phyloP scores from a whole-genome alignment of 352 stramenopile species.

The Globisporangium rhizosaccharum region DNA sequence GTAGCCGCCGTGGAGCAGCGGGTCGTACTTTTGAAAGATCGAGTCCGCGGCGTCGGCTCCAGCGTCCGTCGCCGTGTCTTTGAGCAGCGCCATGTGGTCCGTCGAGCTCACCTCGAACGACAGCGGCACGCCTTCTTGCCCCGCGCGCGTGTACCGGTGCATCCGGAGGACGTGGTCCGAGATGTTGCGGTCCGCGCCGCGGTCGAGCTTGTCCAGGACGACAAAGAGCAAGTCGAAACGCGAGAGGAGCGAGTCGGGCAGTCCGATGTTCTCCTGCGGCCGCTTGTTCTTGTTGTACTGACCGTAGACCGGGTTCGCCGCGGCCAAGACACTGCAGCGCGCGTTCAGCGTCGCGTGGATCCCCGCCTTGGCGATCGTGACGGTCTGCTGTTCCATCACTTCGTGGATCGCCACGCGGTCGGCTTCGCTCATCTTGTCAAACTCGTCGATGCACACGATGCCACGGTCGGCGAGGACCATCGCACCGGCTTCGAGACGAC shows the following conservation, averaged over 20 bases:
- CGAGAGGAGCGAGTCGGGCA: constrained; percentile 98
- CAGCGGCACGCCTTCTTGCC: constrained; percentile 87
- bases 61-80: constrained; percentile 40
- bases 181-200: constrained; percentile 92
- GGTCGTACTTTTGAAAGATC: constrained; percentile 90
- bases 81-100: constrained; percentile 68
- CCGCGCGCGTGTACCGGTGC: constrained; percentile 90
- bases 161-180: constrained; percentile 97
- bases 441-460: constrained; percentile 99
- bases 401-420: constrained; percentile 99
- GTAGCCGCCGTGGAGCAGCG: constrained; percentile 77
- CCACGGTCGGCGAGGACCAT: constrained; percentile 99
- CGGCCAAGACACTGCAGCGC: constrained; percentile 96
- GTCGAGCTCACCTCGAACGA: constrained; percentile 82
- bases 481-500: constrained; percentile 95
- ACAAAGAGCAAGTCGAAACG: constrained; percentile 99
- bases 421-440: constrained; percentile 97
- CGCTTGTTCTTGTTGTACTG: constrained; percentile 98
- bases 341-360: constrained; percentile 99
- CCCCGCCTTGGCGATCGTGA: constrained; percentile 98
- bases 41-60: constrained; percentile 71
- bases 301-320: constrained; percentile 99
- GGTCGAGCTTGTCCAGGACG: constrained; percentile 97
- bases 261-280: constrained; percentile 98
- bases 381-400: constrained; percentile 99